A percentile compares a stretch with the other conserved stretches of the same genome.
Conservation (phyloP, 2,329 filamentous ascomycete species). For the Hypomyces perniciosus region DNA sequence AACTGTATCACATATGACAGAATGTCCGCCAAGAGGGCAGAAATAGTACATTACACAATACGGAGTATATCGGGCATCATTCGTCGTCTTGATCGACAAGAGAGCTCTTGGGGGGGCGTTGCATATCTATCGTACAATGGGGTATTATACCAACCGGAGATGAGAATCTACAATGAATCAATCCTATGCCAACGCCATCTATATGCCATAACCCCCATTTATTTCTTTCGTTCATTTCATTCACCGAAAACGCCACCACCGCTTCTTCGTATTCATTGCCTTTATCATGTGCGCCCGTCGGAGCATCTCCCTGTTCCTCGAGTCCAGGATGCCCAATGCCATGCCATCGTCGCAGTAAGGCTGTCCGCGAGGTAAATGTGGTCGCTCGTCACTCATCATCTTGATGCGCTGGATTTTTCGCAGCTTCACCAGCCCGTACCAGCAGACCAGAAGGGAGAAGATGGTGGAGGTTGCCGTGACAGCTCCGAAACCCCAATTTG, state of each 20-base stretch:
- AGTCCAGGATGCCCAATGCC: constrained; percentile 46
- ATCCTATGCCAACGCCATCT: constrained; percentile 7
- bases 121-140: constrained; percentile 7
- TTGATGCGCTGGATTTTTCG: constrained; percentile 80
- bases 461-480: constrained; percentile 66
- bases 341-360: constrained; percentile 42
- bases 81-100: not conserved
- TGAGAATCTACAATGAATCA: constrained; percentile 1
- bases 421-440: constrained; percentile 77
- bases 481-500: constrained; percentile 73
- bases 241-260: constrained; percentile 24
- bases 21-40: not conserved
- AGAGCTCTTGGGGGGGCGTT: not conserved
- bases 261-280: constrained; percentile 29
- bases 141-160: not conserved
- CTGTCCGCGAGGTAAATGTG: constrained; percentile 32
- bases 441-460: constrained; percentile 71
- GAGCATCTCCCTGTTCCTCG: constrained; percentile 49
- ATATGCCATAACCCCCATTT: constrained; percentile 3
- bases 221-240: not conserved
- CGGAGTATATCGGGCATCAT: not conserved
- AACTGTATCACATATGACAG: not conserved
- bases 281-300: constrained; percentile 47
- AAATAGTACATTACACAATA: not conserved
- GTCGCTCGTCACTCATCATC: constrained; percentile 57